Evolutionary conservation across 148 eudicot genomes (phyloP), one percentile per base, ranked within the genome.

Genomic region (Chenopodium album): DNA sequence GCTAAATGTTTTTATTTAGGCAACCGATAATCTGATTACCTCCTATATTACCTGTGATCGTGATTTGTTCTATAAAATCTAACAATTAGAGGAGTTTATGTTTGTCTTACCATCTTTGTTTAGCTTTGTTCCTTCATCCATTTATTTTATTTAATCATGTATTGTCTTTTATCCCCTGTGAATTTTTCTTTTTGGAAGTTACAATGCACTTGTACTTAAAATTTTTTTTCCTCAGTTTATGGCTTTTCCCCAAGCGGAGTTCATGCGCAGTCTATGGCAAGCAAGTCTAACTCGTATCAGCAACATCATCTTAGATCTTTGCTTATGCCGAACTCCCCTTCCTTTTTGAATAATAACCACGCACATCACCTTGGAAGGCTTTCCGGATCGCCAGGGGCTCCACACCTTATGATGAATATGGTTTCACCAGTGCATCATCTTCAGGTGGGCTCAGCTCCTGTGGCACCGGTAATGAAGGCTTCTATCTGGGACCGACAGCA

Each of bases 391-490:
- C 88, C 87, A 34, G 81, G 85, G 81, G 80, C 79, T 73, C 85
- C 86, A 47, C 78, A 84, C 88, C 69, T 81, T 29, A 83, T 88
- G 88, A 80, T 81, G 89, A 89, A 84, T 71, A 74, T 83, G 82
- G 75, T 78, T 68, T 85, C 86, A 67, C 88, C 90, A 16, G 60
- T 81, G 59, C 88, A 84, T 47, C 83, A 81, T n/a, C 83, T 82
- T 76, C 90, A 86, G 52, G 87, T 84, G 46, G 90, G 92, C 63
- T 91, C 92, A 28, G 90, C 89, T 47, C 90, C 94, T 4, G 77
- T 82, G 28, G 90, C 87, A 31, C 90, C 94, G 2, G 77, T 82
- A 65, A 62, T 78, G 65, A 88, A 85, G 80, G 88, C 84, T 73
- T 79, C 87, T 9, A 79, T 81, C 75, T 88, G 86, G 87, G 87